Evolutionary conservation across 257 asterid genomes (phyloP).

Genomic region (Coffea eugenioides): DNA sequence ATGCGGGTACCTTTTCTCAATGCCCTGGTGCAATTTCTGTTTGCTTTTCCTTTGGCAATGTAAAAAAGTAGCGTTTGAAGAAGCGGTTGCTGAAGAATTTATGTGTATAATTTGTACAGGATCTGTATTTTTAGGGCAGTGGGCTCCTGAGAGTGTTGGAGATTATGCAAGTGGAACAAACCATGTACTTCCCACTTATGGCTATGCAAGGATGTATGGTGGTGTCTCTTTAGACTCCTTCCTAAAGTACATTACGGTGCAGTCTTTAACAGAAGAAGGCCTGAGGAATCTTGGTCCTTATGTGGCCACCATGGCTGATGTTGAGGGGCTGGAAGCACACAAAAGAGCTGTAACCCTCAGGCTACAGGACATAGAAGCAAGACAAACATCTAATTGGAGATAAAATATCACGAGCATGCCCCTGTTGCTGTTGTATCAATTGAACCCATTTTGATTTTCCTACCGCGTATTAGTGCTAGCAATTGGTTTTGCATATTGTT

Average conservation of each 20-base stretch:
- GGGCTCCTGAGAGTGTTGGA: conserved; percentile 98
- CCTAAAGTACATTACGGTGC: conserved; percentile 83
- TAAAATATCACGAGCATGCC: background rate
- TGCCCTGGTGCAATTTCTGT: background rate
- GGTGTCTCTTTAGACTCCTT: conserved; percentile 90
- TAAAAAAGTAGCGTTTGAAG: background rate
- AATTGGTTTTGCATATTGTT: background rate
- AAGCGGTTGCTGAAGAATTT: background rate
- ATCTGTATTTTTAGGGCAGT: conserved; percentile 79
- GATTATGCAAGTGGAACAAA: conserved; percentile 96
- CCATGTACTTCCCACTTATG: conserved; percentile 95
- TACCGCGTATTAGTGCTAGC: background rate
- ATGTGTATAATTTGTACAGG: conserved; percentile 37
- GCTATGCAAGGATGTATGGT: conserved; percentile 90
- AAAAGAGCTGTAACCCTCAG: conserved; percentile 93
- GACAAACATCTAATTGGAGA: conserved; percentile 15
- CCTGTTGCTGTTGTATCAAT: background rate
- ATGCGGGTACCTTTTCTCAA: background rate
- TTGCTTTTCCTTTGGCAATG: background rate
- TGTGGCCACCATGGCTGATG: conserved; percentile 90
- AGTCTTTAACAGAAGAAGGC: conserved; percentile 88
- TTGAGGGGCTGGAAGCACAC: conserved; percentile 96
- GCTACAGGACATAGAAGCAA: conserved; percentile 77
- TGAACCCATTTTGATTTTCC: background rate
- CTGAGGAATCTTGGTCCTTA: conserved; percentile 81